A percentile compares a stretch with the other conserved stretches of the same genome.
Evolutionary conservation across 805 yeast genomes (phyloP).

Genomic region (Metschnikowia continentalis): DNA sequence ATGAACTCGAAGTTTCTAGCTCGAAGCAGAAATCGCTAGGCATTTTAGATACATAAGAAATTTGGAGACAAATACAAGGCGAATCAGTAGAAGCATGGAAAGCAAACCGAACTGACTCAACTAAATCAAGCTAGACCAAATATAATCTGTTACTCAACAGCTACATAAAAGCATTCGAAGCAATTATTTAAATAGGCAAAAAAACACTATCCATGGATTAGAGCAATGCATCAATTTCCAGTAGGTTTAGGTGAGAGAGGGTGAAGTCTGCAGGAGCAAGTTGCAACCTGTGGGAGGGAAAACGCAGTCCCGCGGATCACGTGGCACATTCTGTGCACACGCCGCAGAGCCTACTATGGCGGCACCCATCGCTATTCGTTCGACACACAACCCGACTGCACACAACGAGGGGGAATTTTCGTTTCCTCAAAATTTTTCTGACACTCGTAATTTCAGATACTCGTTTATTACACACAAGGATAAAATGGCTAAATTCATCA

Average conservation of each 20-base stretch:
- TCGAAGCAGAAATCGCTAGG: slow-evolving; percentile 40
- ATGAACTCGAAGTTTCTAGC: slow-evolving; percentile 61
- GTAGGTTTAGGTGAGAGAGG: not conserved
- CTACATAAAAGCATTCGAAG: not conserved
- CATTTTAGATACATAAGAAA: not conserved
- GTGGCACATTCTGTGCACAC: not conserved
- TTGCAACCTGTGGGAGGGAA: not conserved
- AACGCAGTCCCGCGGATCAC: slow-evolving; percentile 8
- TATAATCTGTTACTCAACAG: not conserved
- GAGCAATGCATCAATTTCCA: not conserved
- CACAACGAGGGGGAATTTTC: slow-evolving; percentile 20
- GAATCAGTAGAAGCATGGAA: not conserved
- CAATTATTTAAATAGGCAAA: not conserved
- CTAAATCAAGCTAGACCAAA: not conserved
- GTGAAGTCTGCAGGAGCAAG: not conserved
- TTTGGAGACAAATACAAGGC: not conserved
- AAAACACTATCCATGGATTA: no score
- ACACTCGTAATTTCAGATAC: slow-evolving; percentile 9
- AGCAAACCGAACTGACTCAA: no score
- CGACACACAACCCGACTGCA: slow-evolving; percentile 16
- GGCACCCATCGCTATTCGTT: slow-evolving; percentile 7
- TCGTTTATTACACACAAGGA: slow-evolving; percentile 23
- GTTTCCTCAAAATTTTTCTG: slow-evolving; percentile 19
- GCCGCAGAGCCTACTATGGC: not conserved
- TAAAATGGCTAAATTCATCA: slow-evolving; percentile 96